Evolutionary conservation across 306 rosid species (phyloP).

Genomic region (Benincasa hispida): DNA sequence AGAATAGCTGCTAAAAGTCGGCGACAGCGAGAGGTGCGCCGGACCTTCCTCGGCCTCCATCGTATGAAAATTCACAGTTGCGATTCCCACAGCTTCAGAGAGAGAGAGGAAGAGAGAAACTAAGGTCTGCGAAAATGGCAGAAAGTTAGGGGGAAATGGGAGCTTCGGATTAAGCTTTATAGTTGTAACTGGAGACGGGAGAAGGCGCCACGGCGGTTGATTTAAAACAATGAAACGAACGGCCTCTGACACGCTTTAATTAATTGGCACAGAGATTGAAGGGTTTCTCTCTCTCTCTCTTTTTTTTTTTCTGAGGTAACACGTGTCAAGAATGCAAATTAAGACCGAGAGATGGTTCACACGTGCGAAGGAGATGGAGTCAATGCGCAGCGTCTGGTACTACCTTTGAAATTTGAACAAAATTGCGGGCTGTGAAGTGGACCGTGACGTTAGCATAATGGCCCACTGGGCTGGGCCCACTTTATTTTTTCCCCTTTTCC

Average conservation of each 20-base stretch:
- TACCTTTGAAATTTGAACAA: background rate
- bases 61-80: background rate
- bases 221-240: background rate
- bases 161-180: background rate
- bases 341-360: background rate
- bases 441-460: background rate
- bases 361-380: background rate
- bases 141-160: background rate
- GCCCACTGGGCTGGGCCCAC: background rate
- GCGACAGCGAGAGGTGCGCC: slow-evolving; percentile 27
- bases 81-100: background rate
- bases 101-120: background rate
- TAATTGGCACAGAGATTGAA: background rate
- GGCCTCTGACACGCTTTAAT: background rate
- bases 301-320: background rate
- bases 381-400: background rate
- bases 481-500: no score
- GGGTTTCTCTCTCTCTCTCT: background rate
- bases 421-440: slow-evolving; percentile 2
- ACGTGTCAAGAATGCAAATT: background rate
- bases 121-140: no score
- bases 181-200: background rate
- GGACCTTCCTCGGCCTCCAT: slow-evolving; percentile 30
- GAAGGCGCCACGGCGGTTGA: background rate
- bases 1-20: slow-evolving; percentile 62